A percentile compares a stretch with the other conserved stretches of the same genome.
These are phyloP conservation scores for Phytopythium chamaehyphon DNA, from an alignment of 352 stramenopile genomes.

Conservation along the genomic window DNA sequence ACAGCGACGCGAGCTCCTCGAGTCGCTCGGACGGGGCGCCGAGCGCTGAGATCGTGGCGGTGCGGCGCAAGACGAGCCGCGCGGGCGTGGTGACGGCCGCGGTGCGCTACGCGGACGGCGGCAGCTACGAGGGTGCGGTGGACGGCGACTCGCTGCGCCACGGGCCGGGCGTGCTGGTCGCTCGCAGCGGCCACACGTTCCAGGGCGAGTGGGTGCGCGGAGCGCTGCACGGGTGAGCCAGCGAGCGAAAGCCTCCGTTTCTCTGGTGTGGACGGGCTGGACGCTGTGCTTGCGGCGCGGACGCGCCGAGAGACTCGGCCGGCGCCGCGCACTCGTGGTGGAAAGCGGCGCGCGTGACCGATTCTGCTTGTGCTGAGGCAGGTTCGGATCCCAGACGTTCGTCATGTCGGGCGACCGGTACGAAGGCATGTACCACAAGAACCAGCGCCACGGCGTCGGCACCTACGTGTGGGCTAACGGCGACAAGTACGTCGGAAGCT, in stretches of 20 bases:
- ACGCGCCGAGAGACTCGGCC: too few species aligned
- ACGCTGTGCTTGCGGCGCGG: too few species aligned
- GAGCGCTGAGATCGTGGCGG: conserved; percentile 41
- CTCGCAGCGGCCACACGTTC: conserved; percentile 59
- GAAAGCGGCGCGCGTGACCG: conserved; percentile 1
- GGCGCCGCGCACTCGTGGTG: background rate
- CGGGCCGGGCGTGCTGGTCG: conserved; percentile 52
- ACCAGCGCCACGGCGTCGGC: conserved; percentile 74
- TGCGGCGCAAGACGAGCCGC: conserved; percentile 45
- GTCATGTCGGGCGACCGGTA: conserved; percentile 76
- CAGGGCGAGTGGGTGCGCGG: conserved; percentile 81
- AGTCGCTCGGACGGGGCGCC: conserved; percentile 10
- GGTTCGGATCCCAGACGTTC: conserved; percentile 84
- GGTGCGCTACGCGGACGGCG: conserved; percentile 63
- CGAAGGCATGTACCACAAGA: conserved; percentile 86
- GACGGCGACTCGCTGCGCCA: conserved; percentile 49
- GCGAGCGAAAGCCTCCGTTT: conserved; percentile 3
- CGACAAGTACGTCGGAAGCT: conserved; percentile 88
- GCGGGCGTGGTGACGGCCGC: conserved; percentile 21
- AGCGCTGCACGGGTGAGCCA: conserved; percentile 77
- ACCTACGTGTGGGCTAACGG: conserved; percentile 88
- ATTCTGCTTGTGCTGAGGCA: conserved; percentile 13
- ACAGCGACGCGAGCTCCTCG: conserved; percentile 1
- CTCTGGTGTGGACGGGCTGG: conserved; percentile 1
- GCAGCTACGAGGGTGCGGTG: conserved; percentile 57